Conservation (phyloP, 163 green algal genomes). For the Scenedesmus sp. region DNA sequence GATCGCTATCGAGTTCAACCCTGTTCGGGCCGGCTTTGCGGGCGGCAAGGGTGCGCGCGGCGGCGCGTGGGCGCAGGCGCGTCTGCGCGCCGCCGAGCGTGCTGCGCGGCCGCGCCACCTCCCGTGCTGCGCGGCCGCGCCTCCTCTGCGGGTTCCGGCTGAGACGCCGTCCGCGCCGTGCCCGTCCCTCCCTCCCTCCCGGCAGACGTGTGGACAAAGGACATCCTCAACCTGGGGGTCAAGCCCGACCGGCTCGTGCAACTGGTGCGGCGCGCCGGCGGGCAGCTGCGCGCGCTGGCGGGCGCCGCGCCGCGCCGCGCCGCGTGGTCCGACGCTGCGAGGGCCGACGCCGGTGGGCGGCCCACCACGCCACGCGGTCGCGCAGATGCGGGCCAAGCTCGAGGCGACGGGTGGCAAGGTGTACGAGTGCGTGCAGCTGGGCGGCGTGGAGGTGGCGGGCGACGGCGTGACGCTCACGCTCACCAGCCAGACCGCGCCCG, state of each 20-base stretch:
- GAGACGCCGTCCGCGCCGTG: too few species aligned
- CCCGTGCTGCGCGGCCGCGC: too few species aligned
- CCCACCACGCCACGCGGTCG: not conserved
- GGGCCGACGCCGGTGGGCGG: too few species aligned
- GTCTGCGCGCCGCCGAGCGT: too few species aligned
- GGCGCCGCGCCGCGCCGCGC: too few species aligned
- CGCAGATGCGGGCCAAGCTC: constrained; percentile 58
- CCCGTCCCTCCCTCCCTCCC: not conserved
- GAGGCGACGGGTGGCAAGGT: constrained; percentile 73
- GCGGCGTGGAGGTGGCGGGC: constrained; percentile 65
- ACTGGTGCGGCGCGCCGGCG: constrained; percentile 5
- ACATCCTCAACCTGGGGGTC: constrained; percentile 93
- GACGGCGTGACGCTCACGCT: constrained; percentile 61
- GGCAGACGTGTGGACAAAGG: constrained; percentile 80
- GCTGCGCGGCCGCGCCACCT: too few species aligned
- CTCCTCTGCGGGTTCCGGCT: too few species aligned
- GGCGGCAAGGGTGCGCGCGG: constrained; percentile 4
- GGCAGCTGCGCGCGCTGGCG: too few species aligned
- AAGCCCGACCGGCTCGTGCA: constrained; percentile 68
- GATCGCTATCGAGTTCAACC: constrained; percentile 89
- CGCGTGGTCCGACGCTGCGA: too few species aligned
- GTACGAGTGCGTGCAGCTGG: constrained; percentile 63
- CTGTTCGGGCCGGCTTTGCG: constrained; percentile 70
- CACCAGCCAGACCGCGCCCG: not conserved
- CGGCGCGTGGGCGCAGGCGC: too few species aligned